A percentile compares a stretch with the other conserved stretches of the same genome.
phyloP scores from a whole-genome alignment of 352 stramenopile genomes.

The Globisporangium radiosum region DNA sequence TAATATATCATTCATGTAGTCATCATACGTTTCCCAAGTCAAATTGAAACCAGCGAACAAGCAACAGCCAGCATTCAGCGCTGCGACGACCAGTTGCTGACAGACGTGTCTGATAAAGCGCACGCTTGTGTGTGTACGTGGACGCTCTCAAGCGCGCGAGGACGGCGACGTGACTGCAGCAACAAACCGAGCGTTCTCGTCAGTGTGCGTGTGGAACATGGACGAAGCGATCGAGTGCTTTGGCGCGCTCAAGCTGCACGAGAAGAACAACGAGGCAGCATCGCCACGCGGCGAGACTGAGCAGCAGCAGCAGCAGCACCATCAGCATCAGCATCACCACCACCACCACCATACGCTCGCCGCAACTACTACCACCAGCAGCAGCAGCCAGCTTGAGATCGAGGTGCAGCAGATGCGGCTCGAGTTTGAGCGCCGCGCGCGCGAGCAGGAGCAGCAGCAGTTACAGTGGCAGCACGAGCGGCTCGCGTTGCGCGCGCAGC shows the following conservation, averaged over 20 bases:
- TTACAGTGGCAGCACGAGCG: conserved; percentile 47
- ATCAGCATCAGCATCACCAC: conserved; percentile 8
- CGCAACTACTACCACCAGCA: neutral
- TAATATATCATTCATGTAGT: too few species aligned
- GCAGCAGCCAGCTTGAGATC: conserved; percentile 13
- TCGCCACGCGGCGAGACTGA: conserved; percentile 1
- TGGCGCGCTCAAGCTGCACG: conserved; percentile 65
- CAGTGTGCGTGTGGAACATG: conserved; percentile 8
- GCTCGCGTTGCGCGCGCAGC: conserved; percentile 31
- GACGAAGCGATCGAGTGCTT: conserved; percentile 70
- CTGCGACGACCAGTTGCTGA: too few species aligned
- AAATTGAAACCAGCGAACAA: too few species aligned
- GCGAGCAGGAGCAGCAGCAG: conserved; percentile 40
- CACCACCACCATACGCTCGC: neutral
- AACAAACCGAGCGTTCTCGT: neutral
- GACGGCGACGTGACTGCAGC: too few species aligned
- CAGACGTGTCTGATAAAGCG: too few species aligned
- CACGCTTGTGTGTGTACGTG: too few species aligned
- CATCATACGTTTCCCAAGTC: too few species aligned
- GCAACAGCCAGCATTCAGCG: too few species aligned
- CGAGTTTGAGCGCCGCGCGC: conserved; percentile 34
- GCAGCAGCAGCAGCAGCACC: conserved; percentile 7
- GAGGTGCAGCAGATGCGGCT: conserved; percentile 42
- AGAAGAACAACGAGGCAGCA: conserved; percentile 10
- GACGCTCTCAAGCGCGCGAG: too few species aligned